phyloP scores from a whole-genome alignment of 768 basidiomycete genomes.

The Tylopilus subfusipes region DNA sequence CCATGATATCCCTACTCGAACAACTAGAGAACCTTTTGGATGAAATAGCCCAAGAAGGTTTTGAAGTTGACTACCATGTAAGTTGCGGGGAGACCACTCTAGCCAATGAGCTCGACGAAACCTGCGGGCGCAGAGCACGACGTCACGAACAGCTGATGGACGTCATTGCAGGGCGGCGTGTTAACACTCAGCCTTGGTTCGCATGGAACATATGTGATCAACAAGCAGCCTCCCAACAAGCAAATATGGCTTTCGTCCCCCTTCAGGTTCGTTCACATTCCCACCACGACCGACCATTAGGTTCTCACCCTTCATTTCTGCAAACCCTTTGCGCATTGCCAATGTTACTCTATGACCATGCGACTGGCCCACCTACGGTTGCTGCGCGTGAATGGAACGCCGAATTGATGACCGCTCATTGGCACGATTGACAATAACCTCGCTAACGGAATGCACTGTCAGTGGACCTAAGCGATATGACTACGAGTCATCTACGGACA shows the following conservation, averaged over 20 bases:
- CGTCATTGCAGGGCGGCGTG: slow-evolving; percentile 71
- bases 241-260: slow-evolving; percentile 97
- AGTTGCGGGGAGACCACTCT: slow-evolving; percentile 23
- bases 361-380: not conserved
- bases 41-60: slow-evolving; percentile 45
- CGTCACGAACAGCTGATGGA: slow-evolving; percentile 6
- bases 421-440: not conserved
- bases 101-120: not conserved
- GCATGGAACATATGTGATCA: slow-evolving; percentile 89
- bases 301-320: slow-evolving; percentile 3
- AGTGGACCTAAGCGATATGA: slow-evolving; percentile 95
- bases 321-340: not conserved
- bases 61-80: slow-evolving; percentile 90
- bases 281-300: not conserved
- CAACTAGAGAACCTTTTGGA: slow-evolving; percentile 73
- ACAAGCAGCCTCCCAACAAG: slow-evolving; percentile 96
- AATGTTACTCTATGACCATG: not conserved
- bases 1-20: slow-evolving; percentile 77
- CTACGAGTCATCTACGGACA: slow-evolving; percentile 49
- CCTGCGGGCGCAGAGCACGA: not conserved
- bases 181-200: slow-evolving; percentile 74
- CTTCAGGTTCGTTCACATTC: slow-evolving; percentile 51
- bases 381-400: slow-evolving; percentile 4
- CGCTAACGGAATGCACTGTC: slow-evolving; percentile 5
- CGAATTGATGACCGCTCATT: not conserved